Conservation (phyloP, 257 asterid species). For the Ilex aquifolium region DNA sequence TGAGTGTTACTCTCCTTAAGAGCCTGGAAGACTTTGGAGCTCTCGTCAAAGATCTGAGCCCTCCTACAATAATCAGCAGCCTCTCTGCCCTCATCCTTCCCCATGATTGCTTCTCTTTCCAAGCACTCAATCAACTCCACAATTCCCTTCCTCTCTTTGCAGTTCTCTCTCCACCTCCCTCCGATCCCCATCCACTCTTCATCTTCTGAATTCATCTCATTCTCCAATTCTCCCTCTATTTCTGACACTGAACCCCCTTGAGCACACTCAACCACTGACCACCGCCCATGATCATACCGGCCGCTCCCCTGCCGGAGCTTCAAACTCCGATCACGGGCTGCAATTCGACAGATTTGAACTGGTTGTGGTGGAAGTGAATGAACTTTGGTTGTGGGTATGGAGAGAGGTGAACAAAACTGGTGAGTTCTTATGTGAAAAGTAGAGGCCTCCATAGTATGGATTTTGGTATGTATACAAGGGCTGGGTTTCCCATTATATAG, state of each 20-base stretch:
- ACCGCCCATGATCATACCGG: neutral
- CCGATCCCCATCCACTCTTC: conserved; percentile 28
- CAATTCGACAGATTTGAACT: neutral
- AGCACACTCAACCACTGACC: conserved; percentile 23
- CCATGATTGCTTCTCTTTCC: conserved; percentile 88
- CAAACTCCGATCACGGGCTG: neutral
- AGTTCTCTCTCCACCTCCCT: conserved; percentile 22
- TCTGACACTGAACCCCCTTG: conserved; percentile 20
- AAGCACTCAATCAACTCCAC: conserved; percentile 68
- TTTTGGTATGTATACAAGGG: neutral
- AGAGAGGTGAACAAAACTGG: neutral
- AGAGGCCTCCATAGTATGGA: conserved; percentile 17
- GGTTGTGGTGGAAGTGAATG: neutral
- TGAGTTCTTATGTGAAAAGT: conserved; percentile 12
- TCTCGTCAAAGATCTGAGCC: conserved; percentile 61
- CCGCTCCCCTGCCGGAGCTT: neutral
- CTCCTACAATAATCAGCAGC: conserved; percentile 74
- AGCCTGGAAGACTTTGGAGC: conserved; percentile 71
- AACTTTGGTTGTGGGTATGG: conserved; percentile 4
- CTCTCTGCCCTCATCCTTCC: conserved; percentile 69
- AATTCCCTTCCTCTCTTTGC: conserved; percentile 35
- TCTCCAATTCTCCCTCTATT: conserved; percentile 14
- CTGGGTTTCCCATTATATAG: no score
- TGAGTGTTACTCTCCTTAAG: conserved; percentile 28
- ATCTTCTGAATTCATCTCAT: conserved; percentile 22